Conservation (phyloP, 2,329 filamentous ascomycete genomes). For the Penicillium sp. region DNA sequence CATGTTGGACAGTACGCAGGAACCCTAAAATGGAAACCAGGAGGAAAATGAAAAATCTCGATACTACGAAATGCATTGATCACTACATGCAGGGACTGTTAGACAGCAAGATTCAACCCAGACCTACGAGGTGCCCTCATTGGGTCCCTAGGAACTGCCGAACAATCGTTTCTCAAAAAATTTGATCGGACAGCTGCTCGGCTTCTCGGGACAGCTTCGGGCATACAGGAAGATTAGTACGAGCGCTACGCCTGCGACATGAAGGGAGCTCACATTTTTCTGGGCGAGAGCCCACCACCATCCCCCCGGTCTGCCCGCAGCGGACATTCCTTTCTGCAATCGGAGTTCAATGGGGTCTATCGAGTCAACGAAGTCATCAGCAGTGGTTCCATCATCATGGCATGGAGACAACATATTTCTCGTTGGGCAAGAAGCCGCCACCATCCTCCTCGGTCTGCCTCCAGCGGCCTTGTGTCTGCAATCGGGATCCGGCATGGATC, state of each 20-base stretch:
- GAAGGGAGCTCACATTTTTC: background rate
- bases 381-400: no score
- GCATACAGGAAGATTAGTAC: background rate
- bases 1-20: background rate
- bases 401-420: no score
- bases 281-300: background rate
- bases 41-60: background rate
- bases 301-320: background rate
- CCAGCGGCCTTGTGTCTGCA: conserved; percentile 1
- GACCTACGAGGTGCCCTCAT: background rate
- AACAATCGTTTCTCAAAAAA: background rate
- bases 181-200: background rate
- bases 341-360: no score
- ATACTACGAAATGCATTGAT: background rate
- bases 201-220: background rate
- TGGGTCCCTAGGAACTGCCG: background rate
- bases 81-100: background rate
- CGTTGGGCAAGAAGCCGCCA: background rate
- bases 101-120: background rate
- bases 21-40: background rate
- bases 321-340: background rate
- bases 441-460: conserved; percentile 9
- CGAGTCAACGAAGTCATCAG: no score
- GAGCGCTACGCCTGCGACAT: background rate
- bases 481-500: background rate